phyloP scores from a whole-genome alignment of 352 stramenopile genomes.

The Globisporangium perplexum region DNA sequence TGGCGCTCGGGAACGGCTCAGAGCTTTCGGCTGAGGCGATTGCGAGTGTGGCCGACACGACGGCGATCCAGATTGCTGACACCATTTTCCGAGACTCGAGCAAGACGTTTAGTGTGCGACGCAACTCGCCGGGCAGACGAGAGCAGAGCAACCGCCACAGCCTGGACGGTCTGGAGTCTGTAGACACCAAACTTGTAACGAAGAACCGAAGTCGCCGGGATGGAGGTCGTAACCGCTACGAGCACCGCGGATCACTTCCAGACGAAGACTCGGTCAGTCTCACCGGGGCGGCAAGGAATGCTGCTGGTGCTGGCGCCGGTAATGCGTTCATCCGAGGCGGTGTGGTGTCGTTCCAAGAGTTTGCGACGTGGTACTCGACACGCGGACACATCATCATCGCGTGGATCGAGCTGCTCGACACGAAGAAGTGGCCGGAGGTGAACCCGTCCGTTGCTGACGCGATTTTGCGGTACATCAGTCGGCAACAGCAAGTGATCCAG shows the following conservation, averaged over 20 bases:
- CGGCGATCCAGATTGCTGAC: constrained; percentile 77
- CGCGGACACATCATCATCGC: constrained; percentile 79
- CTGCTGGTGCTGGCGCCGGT: constrained; percentile 49
- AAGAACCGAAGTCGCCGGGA: constrained; percentile 23
- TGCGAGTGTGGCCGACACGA: constrained; percentile 70
- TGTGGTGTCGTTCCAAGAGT: constrained; percentile 81
- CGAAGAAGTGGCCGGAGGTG: constrained; percentile 80
- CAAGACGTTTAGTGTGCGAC: constrained; percentile 65
- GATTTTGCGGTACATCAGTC: constrained; percentile 72
- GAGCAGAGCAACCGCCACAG: constrained; percentile 41
- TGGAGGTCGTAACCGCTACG: constrained; percentile 36
- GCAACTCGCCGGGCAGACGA: constrained; percentile 20
- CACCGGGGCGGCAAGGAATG: constrained; percentile 42
- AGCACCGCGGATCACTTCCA: constrained; percentile 68
- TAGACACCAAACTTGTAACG: constrained; percentile 30
- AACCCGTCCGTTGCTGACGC: constrained; percentile 51
- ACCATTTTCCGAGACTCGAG: constrained; percentile 81
- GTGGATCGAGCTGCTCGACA: constrained; percentile 82
- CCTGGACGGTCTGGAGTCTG: constrained; percentile 46
- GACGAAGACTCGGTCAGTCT: constrained; percentile 49
- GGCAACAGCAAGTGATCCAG: constrained; percentile 56
- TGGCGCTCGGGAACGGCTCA: constrained; percentile 90
- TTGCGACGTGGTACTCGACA: constrained; percentile 82
- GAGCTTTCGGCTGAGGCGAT: constrained; percentile 80
- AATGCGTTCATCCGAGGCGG: constrained; percentile 67